Base-by-base conservation (phyloP, 2,329 filamentous ascomycete genomes). In the Hypoxylon sp. region DNA sequence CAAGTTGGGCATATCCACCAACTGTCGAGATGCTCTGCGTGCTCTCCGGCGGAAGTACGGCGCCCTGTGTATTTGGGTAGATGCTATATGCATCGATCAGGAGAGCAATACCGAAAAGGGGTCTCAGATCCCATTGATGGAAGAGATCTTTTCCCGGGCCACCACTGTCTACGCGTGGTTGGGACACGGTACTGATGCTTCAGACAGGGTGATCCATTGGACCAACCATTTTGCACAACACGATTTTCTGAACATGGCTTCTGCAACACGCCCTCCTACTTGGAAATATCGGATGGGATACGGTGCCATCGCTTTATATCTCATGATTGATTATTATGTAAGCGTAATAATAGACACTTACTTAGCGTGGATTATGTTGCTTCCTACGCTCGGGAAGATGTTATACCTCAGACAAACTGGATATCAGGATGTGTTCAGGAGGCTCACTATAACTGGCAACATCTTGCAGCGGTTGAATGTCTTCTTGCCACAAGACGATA, bases 81-180 rank as follows among this genome's bases (percentile, higher is more conserved):
- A 56, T 32, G 37, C 53, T 21, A 56, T 56, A 31, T 56, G 53
- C 6, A 46, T 56, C 6, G 46, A 46, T 13, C 53, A 56, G 29
- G n/a, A 27, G 8, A 21, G 46, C 17, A 27, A 56, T 17, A 32
- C 27, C 13, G 53, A 56, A 32, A 56, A 32, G n/a, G 39, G 15
- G 17, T 29, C n/a, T 11, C 37, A 56, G 13, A 46, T 46, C 7
- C 37, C 39, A 8, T 29, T 56, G 8, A 56, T 56, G 53, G 53
- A 27, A 13, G 53, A 56, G n/a, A 56, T 56, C 10, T 56, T 44
- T 42, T 44, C 35, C 8, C n/a, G 53, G 39, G 53, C 53, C 15
- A 27, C 39, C 5, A 29, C 21, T 17, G 24, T 46, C 13, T 56
- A 44, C 6, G 29, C 29, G 1, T 56, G 53, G 53, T 39, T 56